Evolutionary conservation across 1,139 yeast genomes (phyloP).

Genomic region (Yamadazyma songkhlaensis): DNA sequence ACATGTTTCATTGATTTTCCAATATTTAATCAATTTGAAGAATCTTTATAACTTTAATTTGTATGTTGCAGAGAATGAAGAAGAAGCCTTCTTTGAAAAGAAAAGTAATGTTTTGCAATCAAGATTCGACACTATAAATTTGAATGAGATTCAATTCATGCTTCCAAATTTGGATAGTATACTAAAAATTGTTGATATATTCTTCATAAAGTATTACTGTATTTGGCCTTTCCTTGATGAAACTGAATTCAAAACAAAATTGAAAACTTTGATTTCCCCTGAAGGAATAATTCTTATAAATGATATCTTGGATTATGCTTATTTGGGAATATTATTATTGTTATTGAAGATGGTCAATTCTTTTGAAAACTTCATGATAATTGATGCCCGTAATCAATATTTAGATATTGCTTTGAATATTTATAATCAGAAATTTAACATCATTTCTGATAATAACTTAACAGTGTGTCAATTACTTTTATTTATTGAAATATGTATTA

Average conservation of each 20-base stretch:
- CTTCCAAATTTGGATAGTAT: constrained; percentile 42
- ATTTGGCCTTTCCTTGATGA: constrained; percentile 50
- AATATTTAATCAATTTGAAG: constrained; percentile 4
- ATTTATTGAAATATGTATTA: constrained; percentile 1
- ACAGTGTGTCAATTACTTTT: constrained; percentile 5
- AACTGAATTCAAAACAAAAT: constrained; percentile 18
- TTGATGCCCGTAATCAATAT: constrained; percentile 2
- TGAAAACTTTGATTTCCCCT: constrained; percentile 18
- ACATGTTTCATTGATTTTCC: constrained; percentile 4
- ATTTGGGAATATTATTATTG: constrained; percentile 21
- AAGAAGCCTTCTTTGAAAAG: constrained; percentile 3
- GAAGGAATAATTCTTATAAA: constrained; percentile 7
- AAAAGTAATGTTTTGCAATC: neutral
- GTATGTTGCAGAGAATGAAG: constrained; percentile 5
- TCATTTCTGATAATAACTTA: constrained; percentile 1
- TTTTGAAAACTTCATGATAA: constrained; percentile 2
- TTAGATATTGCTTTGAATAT: constrained; percentile 5
- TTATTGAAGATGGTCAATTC: constrained; percentile 18
- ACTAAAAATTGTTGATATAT: constrained; percentile 44
- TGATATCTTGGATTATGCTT: constrained; percentile 21
- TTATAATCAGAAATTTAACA: constrained; percentile 5
- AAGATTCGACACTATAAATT: constrained; percentile 1
- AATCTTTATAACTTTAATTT: constrained; percentile 4
- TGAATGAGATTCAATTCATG: constrained; percentile 10
- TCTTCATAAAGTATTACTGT: constrained; percentile 43